These are phyloP conservation scores for Thermothielavioides terrestris DNA, from an alignment of 495 filamentous ascomycete genomes.

Conservation along the genomic window DNA sequence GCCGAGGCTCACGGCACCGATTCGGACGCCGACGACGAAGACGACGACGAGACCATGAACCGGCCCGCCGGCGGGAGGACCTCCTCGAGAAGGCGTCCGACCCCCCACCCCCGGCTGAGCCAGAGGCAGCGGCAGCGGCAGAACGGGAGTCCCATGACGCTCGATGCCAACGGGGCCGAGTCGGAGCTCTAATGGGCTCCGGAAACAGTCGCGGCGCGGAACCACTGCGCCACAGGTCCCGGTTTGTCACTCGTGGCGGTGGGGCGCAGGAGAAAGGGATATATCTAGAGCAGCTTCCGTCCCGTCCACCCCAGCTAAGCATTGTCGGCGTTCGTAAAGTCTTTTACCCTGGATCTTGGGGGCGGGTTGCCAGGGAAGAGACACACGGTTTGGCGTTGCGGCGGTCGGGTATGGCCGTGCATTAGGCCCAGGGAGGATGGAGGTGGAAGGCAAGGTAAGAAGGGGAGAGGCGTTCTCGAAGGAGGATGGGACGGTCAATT, in stretches of 20 bases:
- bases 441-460: no score
- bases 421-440: no score
- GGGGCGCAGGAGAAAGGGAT: no score
- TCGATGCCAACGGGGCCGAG: slow-evolving; percentile 43
- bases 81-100: slow-evolving; percentile 28
- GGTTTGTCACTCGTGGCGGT: no score
- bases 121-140: slow-evolving; percentile 22
- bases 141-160: slow-evolving; percentile 46
- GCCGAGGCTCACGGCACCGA: slow-evolving; percentile 38
- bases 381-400: slow-evolving; percentile 1
- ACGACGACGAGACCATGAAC: slow-evolving; percentile 38
- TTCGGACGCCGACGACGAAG: slow-evolving; percentile 40
- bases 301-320: not conserved
- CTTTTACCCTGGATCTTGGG: not conserved
- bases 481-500: not conserved
- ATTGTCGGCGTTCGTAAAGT: slow-evolving; percentile 10
- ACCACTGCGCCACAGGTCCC: no score
- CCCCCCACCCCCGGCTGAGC: slow-evolving; percentile 19
- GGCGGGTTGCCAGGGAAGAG: no score
- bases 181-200: slow-evolving; percentile 32
- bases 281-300: no score
- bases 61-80: slow-evolving; percentile 21
- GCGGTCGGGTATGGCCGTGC: not conserved
- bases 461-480: not conserved
- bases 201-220: no score